Percentiles rank a stretch among this genome's conserved stretches.
Evolutionary conservation across 495 filamentous ascomycete genomes (phyloP).

Genomic region (Oidiodendron maius): DNA sequence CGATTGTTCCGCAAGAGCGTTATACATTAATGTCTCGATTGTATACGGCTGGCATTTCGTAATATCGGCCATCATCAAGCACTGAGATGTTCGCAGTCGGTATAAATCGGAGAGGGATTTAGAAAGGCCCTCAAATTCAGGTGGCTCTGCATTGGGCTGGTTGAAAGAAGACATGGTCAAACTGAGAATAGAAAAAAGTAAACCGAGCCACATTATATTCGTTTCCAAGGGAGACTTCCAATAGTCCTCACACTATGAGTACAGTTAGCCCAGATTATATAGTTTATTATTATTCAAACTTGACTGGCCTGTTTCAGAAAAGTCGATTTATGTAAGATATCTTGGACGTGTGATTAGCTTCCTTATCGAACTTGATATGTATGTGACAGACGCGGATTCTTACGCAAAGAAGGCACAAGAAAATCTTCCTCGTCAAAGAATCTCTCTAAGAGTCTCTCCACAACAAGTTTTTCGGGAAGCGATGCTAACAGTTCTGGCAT

Average conservation of each 20-base stretch:
- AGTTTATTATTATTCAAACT: too few species aligned
- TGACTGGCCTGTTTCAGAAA: slow-evolving; percentile 21
- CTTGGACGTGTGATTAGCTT: slow-evolving; percentile 10
- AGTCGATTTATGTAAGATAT: slow-evolving; percentile 21
- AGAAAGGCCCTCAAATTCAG: slow-evolving; percentile 55
- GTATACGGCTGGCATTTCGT: slow-evolving; percentile 28
- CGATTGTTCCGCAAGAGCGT: slow-evolving; percentile 23
- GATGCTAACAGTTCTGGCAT: slow-evolving; percentile 32
- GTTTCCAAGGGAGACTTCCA: slow-evolving; percentile 16
- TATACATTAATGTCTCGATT: slow-evolving; percentile 31
- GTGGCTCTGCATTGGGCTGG: slow-evolving; percentile 57
- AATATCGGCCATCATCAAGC: slow-evolving; percentile 47
- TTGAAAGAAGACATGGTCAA: slow-evolving; percentile 63
- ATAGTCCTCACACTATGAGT: slow-evolving; percentile 18
- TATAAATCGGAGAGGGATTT: slow-evolving; percentile 17
- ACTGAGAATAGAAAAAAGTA: slow-evolving; percentile 57
- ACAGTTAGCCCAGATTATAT: neutral
- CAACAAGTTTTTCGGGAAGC: slow-evolving; percentile 32
- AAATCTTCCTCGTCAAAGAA: slow-evolving; percentile 33
- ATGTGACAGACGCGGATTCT: neutral
- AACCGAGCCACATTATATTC: slow-evolving; percentile 23
- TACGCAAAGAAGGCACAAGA: slow-evolving; percentile 17
- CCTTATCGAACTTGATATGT: too few species aligned
- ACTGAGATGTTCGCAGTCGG: slow-evolving; percentile 24
- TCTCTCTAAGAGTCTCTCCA: slow-evolving; percentile 37